Conservation (phyloP, 371 early-diverging fungal genomes). For the Coemansia sp. region DNA sequence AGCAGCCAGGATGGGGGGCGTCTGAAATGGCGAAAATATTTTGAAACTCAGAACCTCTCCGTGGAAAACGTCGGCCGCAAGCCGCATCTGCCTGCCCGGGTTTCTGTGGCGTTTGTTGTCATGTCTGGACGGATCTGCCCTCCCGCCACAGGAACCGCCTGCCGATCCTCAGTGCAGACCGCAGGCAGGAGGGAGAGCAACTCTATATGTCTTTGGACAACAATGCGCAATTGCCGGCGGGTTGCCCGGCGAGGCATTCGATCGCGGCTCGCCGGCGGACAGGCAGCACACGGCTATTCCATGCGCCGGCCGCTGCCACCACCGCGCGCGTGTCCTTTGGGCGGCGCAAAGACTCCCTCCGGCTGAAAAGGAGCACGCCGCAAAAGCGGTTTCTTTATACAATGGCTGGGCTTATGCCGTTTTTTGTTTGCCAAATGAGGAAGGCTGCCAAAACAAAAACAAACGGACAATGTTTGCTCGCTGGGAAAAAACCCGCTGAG, state of each 20-base stretch:
- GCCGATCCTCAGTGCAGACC: constrained; percentile 2
- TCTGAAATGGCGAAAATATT: neutral
- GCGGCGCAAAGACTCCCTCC: too few relatives aligned
- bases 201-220: constrained; percentile 3
- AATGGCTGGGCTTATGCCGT: constrained; percentile 8
- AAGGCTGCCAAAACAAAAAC: constrained; percentile 10
- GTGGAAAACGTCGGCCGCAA: neutral
- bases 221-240: neutral
- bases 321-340: too few relatives aligned
- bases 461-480: neutral
- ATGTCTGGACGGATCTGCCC: too few relatives aligned
- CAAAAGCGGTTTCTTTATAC: constrained; percentile 13
- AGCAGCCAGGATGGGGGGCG: too few relatives aligned
- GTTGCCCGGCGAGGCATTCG: too few relatives aligned
- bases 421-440: constrained; percentile 10
- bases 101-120: constrained; percentile 1
- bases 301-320: too few relatives aligned
- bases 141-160: too few relatives aligned
- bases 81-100: neutral
- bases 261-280: too few relatives aligned
- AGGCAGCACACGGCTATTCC: too few relatives aligned
- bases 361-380: constrained; percentile 6
- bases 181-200: too few relatives aligned
- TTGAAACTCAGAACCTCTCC: neutral
- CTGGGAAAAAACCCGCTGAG: constrained; percentile 1